Conservation (phyloP, 495 filamentous ascomycete species). For the Penicillium bialowiezense region DNA sequence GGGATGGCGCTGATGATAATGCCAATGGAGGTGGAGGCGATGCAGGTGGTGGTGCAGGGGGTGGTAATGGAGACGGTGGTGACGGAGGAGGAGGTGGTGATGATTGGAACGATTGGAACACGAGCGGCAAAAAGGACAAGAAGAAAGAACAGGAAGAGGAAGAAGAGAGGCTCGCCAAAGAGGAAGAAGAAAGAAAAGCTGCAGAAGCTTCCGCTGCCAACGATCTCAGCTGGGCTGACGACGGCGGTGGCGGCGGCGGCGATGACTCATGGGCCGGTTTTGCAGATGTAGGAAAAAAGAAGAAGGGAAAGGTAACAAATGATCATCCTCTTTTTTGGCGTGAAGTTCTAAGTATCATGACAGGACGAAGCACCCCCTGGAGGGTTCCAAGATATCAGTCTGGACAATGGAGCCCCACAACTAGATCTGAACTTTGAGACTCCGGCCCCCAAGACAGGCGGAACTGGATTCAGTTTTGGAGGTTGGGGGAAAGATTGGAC, state of each 20-base stretch:
- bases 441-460: constrained; percentile 27
- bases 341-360: not conserved
- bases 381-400: constrained; percentile 45
- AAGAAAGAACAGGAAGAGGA: constrained; percentile 38
- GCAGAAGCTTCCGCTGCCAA: constrained; percentile 34
- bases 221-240: constrained; percentile 46
- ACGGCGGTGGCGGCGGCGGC: constrained; percentile 24
- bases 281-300: constrained; percentile 39
- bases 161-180: constrained; percentile 33
- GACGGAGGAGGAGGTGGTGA: constrained; percentile 30
- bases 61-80: constrained; percentile 24
- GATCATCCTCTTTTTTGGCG: not conserved
- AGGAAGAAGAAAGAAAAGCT: constrained; percentile 32
- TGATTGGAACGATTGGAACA: constrained; percentile 40
- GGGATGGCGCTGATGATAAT: constrained; percentile 29
- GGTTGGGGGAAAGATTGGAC: constrained; percentile 46
- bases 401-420: constrained; percentile 41
- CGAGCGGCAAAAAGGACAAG: constrained; percentile 39
- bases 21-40: constrained; percentile 35
- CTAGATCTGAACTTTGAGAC: constrained; percentile 45
- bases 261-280: constrained; percentile 40
- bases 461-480: constrained; percentile 39
- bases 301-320: constrained; percentile 50
- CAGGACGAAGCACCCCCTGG: constrained; percentile 28
- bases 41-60: constrained; percentile 30